These are phyloP conservation scores for Dysphania ambrosioides DNA, from an alignment of 148 eudicot species.

Conservation along the genomic window DNA sequence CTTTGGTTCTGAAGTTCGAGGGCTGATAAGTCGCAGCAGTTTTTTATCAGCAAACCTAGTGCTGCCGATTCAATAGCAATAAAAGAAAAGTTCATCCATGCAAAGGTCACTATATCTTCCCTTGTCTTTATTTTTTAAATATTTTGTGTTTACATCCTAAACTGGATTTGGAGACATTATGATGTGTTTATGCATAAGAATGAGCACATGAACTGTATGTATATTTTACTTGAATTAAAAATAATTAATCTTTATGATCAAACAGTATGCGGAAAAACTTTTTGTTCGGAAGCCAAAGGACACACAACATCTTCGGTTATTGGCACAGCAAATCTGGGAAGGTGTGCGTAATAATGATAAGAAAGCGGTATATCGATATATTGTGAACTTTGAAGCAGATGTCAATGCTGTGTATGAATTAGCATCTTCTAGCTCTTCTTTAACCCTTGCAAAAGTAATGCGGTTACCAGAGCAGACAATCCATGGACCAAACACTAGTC, in stretches of 20 bases:
- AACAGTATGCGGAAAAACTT: conserved; percentile 82
- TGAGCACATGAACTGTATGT: not conserved
- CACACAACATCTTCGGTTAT: conserved; percentile 39
- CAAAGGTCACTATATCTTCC: conserved; percentile 48
- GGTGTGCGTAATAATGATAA: conserved; percentile 84
- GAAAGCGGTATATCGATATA: conserved; percentile 73
- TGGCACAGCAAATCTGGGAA: conserved; percentile 87
- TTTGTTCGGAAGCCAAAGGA: conserved; percentile 75
- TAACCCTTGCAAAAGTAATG: conserved; percentile 89
- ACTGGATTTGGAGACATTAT: not conserved
- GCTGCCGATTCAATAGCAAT: conserved; percentile 78
- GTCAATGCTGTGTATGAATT: conserved; percentile 65
- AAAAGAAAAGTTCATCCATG: conserved; percentile 96
- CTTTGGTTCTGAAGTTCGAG: conserved; percentile 53
- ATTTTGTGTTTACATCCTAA: not conserved
- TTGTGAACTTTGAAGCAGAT: conserved; percentile 71
- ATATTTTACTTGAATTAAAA: not conserved
- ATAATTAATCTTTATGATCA: conserved; percentile 7
- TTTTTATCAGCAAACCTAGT: conserved; percentile 72
- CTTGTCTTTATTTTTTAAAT: not conserved
- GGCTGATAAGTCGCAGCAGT: conserved; percentile 62
- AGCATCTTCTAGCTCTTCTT: conserved; percentile 41
- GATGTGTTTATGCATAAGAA: not conserved
- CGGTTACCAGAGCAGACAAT: conserved; percentile 66
- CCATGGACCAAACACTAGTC: conserved; percentile 42